Percentiles rank a stretch among this genome's conserved stretches.
These are phyloP conservation scores for Pelargonium citronellum DNA, from an alignment of 441 rosid species.

Conservation along the genomic window DNA sequence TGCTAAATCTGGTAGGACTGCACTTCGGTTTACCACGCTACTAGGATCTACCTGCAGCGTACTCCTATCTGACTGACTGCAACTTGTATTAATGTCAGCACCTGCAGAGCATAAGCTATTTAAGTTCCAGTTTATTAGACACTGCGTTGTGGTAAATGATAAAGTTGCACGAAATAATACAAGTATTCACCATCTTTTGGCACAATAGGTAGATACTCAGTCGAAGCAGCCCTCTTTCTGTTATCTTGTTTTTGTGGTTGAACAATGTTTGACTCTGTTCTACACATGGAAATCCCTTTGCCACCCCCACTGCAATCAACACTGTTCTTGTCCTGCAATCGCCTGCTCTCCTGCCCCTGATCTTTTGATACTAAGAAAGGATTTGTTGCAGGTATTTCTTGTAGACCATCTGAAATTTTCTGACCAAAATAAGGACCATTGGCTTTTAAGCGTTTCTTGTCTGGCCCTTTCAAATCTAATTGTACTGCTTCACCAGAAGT, in stretches of 20 bases:
- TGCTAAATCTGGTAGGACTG: conserved; percentile 26
- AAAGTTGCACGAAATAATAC: not conserved
- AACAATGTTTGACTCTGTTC: conserved; percentile 30
- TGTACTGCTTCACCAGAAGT: conserved; percentile 34
- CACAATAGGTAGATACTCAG: conserved; percentile 29
- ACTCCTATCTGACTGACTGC: conserved; percentile 34
- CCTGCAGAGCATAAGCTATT: conserved; percentile 41
- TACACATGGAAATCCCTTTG: conserved; percentile 29
- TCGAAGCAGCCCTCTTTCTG: conserved; percentile 29
- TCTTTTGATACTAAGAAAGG: conserved; percentile 32
- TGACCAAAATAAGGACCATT: conserved; percentile 34
- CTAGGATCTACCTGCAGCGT: conserved; percentile 33
- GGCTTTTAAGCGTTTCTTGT: conserved; percentile 57
- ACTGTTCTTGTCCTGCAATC: conserved; percentile 22
- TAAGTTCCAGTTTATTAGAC: conserved; percentile 16
- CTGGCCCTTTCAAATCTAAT: conserved; percentile 45
- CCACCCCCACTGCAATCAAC: conserved; percentile 26
- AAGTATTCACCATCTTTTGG: conserved; percentile 29
- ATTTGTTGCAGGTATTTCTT: conserved; percentile 28
- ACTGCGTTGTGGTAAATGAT: not conserved
- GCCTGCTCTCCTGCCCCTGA: conserved; percentile 25
- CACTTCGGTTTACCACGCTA: conserved; percentile 30
- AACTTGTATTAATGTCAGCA: conserved; percentile 30
- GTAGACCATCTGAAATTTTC: conserved; percentile 27
- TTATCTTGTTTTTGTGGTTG: conserved; percentile 37